phyloP scores from a whole-genome alignment of 2,329 filamentous ascomycete genomes.

The Cercospora zeae-maydis region DNA sequence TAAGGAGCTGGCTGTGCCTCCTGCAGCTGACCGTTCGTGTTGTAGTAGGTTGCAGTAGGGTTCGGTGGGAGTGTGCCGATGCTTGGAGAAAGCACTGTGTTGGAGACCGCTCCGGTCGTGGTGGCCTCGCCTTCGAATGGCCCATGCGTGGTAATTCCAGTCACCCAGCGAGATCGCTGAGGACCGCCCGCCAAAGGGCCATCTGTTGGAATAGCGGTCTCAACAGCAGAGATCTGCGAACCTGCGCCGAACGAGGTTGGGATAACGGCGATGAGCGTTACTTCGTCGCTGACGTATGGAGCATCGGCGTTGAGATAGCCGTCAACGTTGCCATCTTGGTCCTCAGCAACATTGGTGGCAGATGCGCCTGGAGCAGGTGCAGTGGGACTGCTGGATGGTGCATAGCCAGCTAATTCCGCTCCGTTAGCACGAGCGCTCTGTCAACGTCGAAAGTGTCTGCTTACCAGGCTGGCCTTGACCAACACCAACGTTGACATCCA shows the following conservation, averaged over 20 bases:
- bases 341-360: conserved; percentile 18
- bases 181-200: conserved; percentile 40
- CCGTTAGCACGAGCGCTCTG: neutral
- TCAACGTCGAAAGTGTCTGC: neutral
- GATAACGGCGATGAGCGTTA: conserved; percentile 34
- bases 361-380: conserved; percentile 4
- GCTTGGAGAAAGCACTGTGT: conserved; percentile 54
- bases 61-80: conserved; percentile 58
- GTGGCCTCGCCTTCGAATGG: conserved; percentile 64
- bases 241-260: conserved; percentile 45
- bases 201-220: conserved; percentile 32
- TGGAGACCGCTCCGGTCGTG: conserved; percentile 66
- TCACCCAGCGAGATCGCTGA: conserved; percentile 48
- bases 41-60: conserved; percentile 65
- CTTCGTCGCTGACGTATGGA: conserved; percentile 39
- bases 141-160: conserved; percentile 64
- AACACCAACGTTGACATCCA: neutral
- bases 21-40: conserved; percentile 65
- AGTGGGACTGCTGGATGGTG: neutral
- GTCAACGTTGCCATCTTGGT: conserved; percentile 33
- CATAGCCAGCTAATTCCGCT: neutral
- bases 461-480: neutral
- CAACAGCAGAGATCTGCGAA: conserved; percentile 42
- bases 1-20: conserved; percentile 68
- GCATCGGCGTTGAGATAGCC: conserved; percentile 48